These are phyloP conservation scores for Leishmania lainsoni DNA, from an alignment of 208 protist genomes.

Conservation along the genomic window DNA sequence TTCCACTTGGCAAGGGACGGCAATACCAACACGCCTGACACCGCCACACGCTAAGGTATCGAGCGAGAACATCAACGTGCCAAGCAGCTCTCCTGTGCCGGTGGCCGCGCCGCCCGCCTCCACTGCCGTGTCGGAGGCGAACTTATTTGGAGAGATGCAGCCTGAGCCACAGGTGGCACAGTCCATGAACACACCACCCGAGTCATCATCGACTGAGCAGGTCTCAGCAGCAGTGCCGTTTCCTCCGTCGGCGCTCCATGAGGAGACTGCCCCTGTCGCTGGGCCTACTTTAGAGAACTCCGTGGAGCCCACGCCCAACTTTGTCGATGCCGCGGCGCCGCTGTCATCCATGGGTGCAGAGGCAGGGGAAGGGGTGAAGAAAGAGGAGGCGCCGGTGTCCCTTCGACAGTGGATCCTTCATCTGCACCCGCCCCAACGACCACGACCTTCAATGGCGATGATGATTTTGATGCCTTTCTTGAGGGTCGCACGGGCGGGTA, in stretches of 20 bases:
- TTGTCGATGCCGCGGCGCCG: not conserved
- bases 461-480: slow-evolving; percentile 83
- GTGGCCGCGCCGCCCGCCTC: slow-evolving; percentile 1
- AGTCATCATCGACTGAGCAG: not conserved
- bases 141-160: slow-evolving; percentile 31
- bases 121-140: slow-evolving; percentile 24
- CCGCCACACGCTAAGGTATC: slow-evolving; percentile 29
- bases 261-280: not conserved
- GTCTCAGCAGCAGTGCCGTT: not conserved
- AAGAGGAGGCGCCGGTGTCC: not conserved
- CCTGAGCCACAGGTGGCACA: not conserved
- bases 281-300: not conserved
- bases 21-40: not conserved
- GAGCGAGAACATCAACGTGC: not conserved
- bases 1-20: not conserved
- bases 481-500: slow-evolving; percentile 29
- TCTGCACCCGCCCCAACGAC: not conserved
- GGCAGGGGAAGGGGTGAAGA: not conserved
- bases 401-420: no score
- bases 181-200: not conserved
- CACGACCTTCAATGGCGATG: slow-evolving; percentile 35
- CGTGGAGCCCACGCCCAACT: not conserved
- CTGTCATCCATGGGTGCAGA: not conserved
- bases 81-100: slow-evolving; percentile 12
- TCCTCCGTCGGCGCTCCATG: not conserved